Conservation (phyloP, 2,329 filamentous ascomycete species). For the Penicillium sp. region DNA sequence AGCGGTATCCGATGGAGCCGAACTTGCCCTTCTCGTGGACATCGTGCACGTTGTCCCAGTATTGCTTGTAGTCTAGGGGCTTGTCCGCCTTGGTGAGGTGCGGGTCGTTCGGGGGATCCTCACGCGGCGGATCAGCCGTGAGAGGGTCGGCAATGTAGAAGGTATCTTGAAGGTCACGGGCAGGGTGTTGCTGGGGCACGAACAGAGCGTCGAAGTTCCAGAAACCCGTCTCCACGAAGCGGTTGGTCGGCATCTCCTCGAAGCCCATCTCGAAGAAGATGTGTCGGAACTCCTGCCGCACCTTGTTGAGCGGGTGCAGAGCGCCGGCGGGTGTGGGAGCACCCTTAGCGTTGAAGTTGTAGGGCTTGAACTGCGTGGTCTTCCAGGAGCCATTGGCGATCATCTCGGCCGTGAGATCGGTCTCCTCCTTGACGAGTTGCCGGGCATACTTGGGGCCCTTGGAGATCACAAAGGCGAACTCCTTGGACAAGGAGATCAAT, state of each 20-base stretch:
- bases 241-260: conserved; percentile 93
- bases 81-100: conserved; percentile 43
- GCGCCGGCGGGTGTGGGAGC: conserved; percentile 49
- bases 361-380: conserved; percentile 81
- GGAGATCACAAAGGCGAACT: conserved; percentile 75
- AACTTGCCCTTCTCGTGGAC: conserved; percentile 92
- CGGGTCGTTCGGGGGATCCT: conserved; percentile 50
- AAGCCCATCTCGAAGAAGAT: conserved; percentile 99
- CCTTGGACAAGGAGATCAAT: conserved; percentile 78
- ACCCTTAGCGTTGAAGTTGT: conserved; percentile 72
- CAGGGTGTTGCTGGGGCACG: conserved; percentile 95
- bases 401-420: conserved; percentile 93
- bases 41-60: conserved; percentile 82
- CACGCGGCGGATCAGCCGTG: conserved; percentile 64
- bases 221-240: conserved; percentile 94
- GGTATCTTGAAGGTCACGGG: conserved; percentile 94
- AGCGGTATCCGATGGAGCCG: conserved; percentile 93
- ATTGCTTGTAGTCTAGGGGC: conserved; percentile 70
- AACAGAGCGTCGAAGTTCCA: conserved; percentile 99
- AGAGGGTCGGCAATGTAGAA: conserved; percentile 95
- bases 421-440: conserved; percentile 88
- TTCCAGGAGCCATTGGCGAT: conserved; percentile 85
- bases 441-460: conserved; percentile 88
- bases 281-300: conserved; percentile 89
- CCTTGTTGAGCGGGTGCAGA: conserved; percentile 74